Base-by-base conservation (phyloP, 371 early-diverging fungal genomes). In the Rhizopus stolonifer region DNA sequence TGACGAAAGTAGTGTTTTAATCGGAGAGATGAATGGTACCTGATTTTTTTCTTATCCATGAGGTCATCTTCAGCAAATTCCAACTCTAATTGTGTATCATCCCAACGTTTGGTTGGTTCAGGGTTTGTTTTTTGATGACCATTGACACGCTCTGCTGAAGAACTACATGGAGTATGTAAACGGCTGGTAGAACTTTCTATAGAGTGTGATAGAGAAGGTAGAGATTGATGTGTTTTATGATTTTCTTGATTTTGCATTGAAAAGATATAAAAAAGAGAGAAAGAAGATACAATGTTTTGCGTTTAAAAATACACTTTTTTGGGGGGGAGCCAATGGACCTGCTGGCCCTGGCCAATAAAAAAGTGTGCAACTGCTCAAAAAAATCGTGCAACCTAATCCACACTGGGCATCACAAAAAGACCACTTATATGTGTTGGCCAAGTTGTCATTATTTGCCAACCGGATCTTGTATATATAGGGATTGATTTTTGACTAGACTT, bases 41-140 rank as follows among this genome's bases (percentile, higher is more conserved):
- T 56, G 56, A 52, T 51, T 24, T 40, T 44, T 49, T 52, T 52
- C 31, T 36, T 53, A 15, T 36, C 14, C 9, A 65, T 60, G 55
- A 65, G 54, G 57, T 65, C 57, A 60, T 65, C 65, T 52, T 65
- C 65, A 15, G 65, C 65, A 29, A 65, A 21, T 23, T 60, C 65
- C 49, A 65, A 55, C 29, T 60, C 65, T 21, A 65, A 40, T 31
- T 65, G 65, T n/a, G 65, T 60, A 31, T 65, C 65, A 31, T 65
- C 65, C 65, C 65, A 65, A 9, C 63, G 54, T 19, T 46, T 60
- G 6, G 17, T 11, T 18, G 48, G 36, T 26, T 60, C 60, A 22
- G 60, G 49, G 14, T 48, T 36, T 39, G 49, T 48, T 23, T 60
- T 60, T 36, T 36, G 36, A 36, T 36, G 36, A n/a, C 6, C 4